phyloP scores from a whole-genome alignment of 176 grass and related monocot species.

The Raddia guianensis region DNA sequence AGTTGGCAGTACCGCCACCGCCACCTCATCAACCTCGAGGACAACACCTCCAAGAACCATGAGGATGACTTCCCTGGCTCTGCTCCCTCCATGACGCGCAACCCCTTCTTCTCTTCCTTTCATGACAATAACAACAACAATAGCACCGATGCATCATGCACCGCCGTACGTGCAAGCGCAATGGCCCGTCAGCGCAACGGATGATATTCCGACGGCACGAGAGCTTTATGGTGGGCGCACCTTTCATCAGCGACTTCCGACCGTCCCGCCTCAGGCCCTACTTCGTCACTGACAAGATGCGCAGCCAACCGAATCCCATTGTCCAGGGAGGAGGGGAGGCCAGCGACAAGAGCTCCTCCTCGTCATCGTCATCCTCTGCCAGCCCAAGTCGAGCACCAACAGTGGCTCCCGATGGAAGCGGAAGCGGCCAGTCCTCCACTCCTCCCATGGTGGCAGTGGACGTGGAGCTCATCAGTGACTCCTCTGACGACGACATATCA shows the following conservation, averaged over 20 bases:
- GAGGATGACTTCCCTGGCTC: slow-evolving; percentile 48
- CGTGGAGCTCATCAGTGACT: slow-evolving; percentile 51
- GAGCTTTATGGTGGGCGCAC: slow-evolving; percentile 52
- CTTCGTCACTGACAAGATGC: slow-evolving; percentile 34
- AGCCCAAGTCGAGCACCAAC: neutral
- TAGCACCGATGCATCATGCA: neutral
- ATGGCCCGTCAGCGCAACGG: too few species aligned
- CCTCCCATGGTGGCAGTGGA: slow-evolving; percentile 33
- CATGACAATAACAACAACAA: neutral
- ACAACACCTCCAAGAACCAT: neutral
- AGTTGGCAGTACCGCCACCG: neutral
- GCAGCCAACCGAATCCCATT: neutral
- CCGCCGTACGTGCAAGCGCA: too few species aligned
- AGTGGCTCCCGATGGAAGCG: neutral
- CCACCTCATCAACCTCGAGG: too few species aligned
- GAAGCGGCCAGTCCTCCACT: too few species aligned
- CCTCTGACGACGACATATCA: slow-evolving; percentile 42
- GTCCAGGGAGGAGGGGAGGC: neutral
- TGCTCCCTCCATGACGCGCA: slow-evolving; percentile 45
- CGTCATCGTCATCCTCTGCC: neutral
- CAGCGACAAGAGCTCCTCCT: neutral
- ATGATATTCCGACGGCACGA: slow-evolving; percentile 34
- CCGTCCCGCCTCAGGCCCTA: slow-evolving; percentile 51
- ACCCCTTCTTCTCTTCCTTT: slow-evolving; percentile 34
- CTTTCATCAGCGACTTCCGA: slow-evolving; percentile 17